Evolutionary conservation across 345 rosid genomes (phyloP).

Genomic region (Garcia nutans): DNA sequence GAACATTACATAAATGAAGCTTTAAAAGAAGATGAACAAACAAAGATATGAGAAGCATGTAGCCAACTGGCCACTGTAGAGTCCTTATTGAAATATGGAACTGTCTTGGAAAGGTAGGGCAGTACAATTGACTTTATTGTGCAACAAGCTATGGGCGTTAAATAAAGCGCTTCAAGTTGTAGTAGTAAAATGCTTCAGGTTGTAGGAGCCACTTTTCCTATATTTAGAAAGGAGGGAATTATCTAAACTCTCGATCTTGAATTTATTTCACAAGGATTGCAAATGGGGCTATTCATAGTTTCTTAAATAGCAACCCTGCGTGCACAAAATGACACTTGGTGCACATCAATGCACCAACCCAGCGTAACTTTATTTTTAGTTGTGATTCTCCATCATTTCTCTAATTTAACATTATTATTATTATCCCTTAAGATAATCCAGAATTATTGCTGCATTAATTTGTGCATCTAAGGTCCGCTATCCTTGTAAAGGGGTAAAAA

Average conservation of each 20-base stretch:
- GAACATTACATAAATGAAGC: background rate
- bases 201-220: background rate
- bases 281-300: background rate
- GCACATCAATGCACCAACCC: background rate
- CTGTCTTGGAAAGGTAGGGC: background rate
- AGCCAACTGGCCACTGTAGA: background rate
- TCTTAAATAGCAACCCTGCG: no score
- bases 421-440: background rate
- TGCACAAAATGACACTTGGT: background rate
- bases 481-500: background rate
- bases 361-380: background rate
- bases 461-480: background rate
- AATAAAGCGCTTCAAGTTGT: no score
- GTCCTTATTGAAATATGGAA: background rate
- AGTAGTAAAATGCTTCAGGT: no score
- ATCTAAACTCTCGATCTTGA: no score
- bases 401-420: background rate
- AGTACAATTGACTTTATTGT: background rate
- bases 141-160: background rate
- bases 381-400: background rate
- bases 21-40: background rate
- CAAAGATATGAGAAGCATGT: background rate
- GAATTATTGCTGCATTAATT: background rate
- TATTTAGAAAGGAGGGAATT: background rate
- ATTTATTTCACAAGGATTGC: background rate